Evolutionary conservation across 768 basidiomycete species (phyloP).

Genomic region (Amanita brunnescens): DNA sequence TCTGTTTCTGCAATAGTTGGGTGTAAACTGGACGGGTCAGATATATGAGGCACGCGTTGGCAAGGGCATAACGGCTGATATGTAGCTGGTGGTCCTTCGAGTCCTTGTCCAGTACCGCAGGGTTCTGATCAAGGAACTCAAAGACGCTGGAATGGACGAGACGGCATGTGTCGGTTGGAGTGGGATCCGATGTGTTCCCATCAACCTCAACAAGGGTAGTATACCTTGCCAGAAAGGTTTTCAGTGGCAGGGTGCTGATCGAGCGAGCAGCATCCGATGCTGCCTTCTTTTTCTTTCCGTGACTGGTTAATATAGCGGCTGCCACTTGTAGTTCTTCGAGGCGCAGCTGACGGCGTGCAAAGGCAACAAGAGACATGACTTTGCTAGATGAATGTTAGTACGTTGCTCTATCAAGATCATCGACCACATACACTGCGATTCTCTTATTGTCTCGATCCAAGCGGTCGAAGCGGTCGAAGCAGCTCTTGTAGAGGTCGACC

Average conservation of each 20-base stretch:
- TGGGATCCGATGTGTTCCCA: slow-evolving; percentile 3
- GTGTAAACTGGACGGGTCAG: slow-evolving; percentile 16
- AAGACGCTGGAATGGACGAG: slow-evolving; percentile 20
- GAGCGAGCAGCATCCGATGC: not conserved
- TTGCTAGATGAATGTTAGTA: slow-evolving; percentile 13
- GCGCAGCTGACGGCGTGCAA: slow-evolving; percentile 18
- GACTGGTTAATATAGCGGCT: slow-evolving; percentile 12
- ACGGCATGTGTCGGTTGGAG: slow-evolving; percentile 14
- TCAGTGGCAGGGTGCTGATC: slow-evolving; percentile 9
- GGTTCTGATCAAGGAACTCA: slow-evolving; percentile 15
- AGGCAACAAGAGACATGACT: slow-evolving; percentile 20
- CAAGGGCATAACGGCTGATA: slow-evolving; percentile 13
- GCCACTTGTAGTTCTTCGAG: slow-evolving; percentile 20
- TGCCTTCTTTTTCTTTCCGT: slow-evolving; percentile 2
- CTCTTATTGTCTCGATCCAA: not conserved
- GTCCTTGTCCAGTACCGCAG: slow-evolving; percentile 10
- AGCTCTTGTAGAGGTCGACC: slow-evolving; percentile 13
- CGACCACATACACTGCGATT: slow-evolving; percentile 13
- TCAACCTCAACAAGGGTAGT: slow-evolving; percentile 10
- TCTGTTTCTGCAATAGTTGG: slow-evolving; percentile 10
- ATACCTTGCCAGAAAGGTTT: slow-evolving; percentile 8
- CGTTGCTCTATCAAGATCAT: not conserved
- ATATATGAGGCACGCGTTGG: slow-evolving; percentile 19
- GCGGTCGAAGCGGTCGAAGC: slow-evolving; percentile 11
- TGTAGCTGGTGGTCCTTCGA: slow-evolving; percentile 4